A percentile compares a stretch with the other conserved stretches of the same genome.
phyloP scores from a whole-genome alignment of 495 filamentous ascomycete species.

The Endocarpon pusillum region DNA sequence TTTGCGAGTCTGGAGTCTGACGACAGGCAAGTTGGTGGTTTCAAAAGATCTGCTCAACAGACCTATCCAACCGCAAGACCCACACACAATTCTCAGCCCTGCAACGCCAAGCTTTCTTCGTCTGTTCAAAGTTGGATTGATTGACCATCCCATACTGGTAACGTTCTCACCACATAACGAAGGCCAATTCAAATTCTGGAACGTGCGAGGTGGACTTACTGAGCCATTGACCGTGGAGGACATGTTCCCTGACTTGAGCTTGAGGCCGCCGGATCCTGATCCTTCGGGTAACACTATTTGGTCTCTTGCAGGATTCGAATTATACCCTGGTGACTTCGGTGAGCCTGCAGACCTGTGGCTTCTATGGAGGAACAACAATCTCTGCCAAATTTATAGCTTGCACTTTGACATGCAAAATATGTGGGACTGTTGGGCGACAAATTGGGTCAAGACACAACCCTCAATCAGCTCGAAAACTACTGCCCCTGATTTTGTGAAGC shows the following conservation, averaged over 20 bases:
- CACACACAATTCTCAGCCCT: slow-evolving; percentile 61
- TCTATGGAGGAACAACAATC: slow-evolving; percentile 69
- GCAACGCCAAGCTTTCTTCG: slow-evolving; percentile 52
- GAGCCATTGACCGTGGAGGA: slow-evolving; percentile 50
- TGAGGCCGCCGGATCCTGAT: slow-evolving; percentile 54
- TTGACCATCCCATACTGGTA: neutral
- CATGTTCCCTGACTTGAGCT: slow-evolving; percentile 37
- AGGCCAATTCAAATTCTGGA: slow-evolving; percentile 94
- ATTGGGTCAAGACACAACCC: slow-evolving; percentile 56
- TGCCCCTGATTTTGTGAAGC: slow-evolving; percentile 34
- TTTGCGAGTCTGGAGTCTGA: slow-evolving; percentile 70
- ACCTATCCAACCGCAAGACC: slow-evolving; percentile 35
- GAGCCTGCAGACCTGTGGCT: slow-evolving; percentile 60
- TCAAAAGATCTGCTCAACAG: slow-evolving; percentile 49
- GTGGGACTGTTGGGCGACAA: slow-evolving; percentile 39
- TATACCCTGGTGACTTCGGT: slow-evolving; percentile 35
- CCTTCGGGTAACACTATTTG: slow-evolving; percentile 59
- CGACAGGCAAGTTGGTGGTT: slow-evolving; percentile 51
- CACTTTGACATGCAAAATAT: slow-evolving; percentile 36
- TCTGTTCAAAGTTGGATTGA: slow-evolving; percentile 48
- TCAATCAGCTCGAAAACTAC: slow-evolving; percentile 39
- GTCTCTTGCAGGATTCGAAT: slow-evolving; percentile 71
- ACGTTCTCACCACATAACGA: slow-evolving; percentile 76
- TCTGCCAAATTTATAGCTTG: slow-evolving; percentile 54
- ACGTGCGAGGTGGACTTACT: slow-evolving; percentile 43